These are phyloP conservation scores for Penicillium sp. DNA, from an alignment of 2,329 filamentous ascomycete species.

Conservation along the genomic window DNA sequence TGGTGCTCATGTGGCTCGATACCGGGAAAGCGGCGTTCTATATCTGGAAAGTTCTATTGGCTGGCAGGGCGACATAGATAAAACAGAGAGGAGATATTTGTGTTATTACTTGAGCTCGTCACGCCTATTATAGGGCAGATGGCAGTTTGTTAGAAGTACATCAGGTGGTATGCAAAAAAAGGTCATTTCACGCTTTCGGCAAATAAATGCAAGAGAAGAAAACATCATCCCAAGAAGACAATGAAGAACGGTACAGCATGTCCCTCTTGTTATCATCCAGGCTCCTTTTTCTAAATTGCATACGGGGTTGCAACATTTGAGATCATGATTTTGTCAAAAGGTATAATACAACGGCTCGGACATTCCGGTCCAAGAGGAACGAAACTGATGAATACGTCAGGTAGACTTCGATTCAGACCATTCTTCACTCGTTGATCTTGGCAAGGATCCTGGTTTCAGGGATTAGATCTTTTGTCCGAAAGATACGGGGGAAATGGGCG, in stretches of 20 bases:
- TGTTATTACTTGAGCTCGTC: constrained; percentile 35
- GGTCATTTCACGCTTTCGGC: constrained; percentile 32
- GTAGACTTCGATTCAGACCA: constrained; percentile 9
- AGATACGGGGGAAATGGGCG: background rate
- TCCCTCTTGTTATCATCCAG: constrained; percentile 10
- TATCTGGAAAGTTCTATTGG: background rate
- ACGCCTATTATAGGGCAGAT: constrained; percentile 24
- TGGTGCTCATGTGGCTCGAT: background rate
- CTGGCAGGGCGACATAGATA: background rate
- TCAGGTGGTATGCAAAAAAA: constrained; percentile 37
- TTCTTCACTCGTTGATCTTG: constrained; percentile 94
- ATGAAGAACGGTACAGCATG: constrained; percentile 4
- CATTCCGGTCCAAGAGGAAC: constrained; percentile 26
- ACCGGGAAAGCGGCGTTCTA: background rate
- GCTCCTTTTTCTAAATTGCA: constrained; percentile 26
- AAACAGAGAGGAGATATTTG: constrained; percentile 38
- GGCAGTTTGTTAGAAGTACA: constrained; percentile 39
- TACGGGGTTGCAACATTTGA: constrained; percentile 25
- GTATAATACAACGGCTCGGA: constrained; percentile 39
- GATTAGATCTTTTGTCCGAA: constrained; percentile 23
- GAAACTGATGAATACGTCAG: constrained; percentile 25
- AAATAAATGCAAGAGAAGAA: constrained; percentile 27
- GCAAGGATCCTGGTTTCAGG: constrained; percentile 76
- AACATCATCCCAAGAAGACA: constrained; percentile 23
- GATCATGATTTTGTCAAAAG: constrained; percentile 34